A percentile compares a stretch with the other conserved stretches of the same genome.
Conservation (phyloP, 805 yeast species). For the Candida lessepsii region DNA sequence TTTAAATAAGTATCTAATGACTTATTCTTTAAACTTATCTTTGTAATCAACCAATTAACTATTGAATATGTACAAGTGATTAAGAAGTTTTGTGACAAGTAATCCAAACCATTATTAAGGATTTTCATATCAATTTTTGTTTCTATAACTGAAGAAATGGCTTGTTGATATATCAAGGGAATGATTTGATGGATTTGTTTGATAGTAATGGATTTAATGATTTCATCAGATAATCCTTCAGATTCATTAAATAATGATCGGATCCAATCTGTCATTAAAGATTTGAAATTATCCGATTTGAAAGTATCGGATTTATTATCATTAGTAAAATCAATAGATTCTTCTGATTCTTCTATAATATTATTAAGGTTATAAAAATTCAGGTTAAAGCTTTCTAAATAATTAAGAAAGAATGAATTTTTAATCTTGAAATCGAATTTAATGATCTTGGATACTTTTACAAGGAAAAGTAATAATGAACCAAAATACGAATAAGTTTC, state of each 20-base stretch:
- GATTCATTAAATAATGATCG: slow-evolving; percentile 68
- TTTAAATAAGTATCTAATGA: slow-evolving; percentile 18
- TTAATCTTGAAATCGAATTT: slow-evolving; percentile 23
- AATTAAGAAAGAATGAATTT: slow-evolving; percentile 33
- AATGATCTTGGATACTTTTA: slow-evolving; percentile 19
- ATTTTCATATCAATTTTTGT: slow-evolving; percentile 58
- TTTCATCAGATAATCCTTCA: slow-evolving; percentile 78
- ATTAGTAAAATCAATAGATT: no score
- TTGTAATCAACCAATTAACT: slow-evolving; percentile 29
- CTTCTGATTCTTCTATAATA: slow-evolving; percentile 14
- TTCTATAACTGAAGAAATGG: slow-evolving; percentile 56
- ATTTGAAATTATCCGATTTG: slow-evolving; percentile 35
- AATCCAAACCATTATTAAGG: slow-evolving; percentile 77
- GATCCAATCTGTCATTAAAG: slow-evolving; percentile 62
- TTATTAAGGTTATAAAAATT: slow-evolving; percentile 31
- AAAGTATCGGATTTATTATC: no score
- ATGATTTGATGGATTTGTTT: slow-evolving; percentile 67
- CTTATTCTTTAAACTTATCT: slow-evolving; percentile 15
- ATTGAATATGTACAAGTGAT: slow-evolving; percentile 48
- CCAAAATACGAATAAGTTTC: slow-evolving; percentile 72
- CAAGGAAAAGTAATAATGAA: slow-evolving; percentile 41
- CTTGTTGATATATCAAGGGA: slow-evolving; percentile 73
- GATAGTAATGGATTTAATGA: slow-evolving; percentile 63
- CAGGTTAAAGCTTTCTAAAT: slow-evolving; percentile 32
- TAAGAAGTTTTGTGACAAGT: slow-evolving; percentile 78